Base-by-base conservation (phyloP, 2,329 filamentous ascomycete species). In the Scedosporium dehoogii region DNA sequence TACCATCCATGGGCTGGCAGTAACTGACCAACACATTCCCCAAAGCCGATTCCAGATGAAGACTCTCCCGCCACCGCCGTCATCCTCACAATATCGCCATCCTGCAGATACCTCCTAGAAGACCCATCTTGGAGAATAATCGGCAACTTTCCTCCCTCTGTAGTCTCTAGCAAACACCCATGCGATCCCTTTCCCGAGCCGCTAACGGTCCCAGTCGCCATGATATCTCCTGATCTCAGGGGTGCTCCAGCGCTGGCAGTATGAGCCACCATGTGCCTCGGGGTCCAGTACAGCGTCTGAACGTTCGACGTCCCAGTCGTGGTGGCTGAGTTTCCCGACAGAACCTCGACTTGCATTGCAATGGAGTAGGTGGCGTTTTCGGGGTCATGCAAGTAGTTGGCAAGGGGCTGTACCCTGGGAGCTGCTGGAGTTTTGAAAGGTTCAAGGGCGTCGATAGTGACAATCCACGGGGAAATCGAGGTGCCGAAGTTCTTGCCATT, bases 221-320 rank as follows among this genome's bases (percentile, higher is more conserved):
- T 74, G 53, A 92, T 73, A 70, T 92, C 89, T 48, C 89, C 89
- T 0, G 84, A 79, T 42, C 83, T 80, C 76, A 92, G 79, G 1
- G 84, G 82, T 73, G 89, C 92, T 4, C 89, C 89, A 1, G 85
- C 86, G 61, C 88, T 79, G 1, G 85, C 85, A 71, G 91, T 88
- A 72, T 92, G 89, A 1, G 89, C 82, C 41, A 92, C 74, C 87
- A 91, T 91, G 72, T 92, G 89, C 2, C 86, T 14, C 2, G 59
- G 46, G 3, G 59, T 61, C 59, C 59, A 61, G 59, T 61, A 61
- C 59, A 64, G 79, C 76, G 0, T 76, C 76, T 0, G 73, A 73
- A 33, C 70, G 69, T 61, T 51, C 2, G 59, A 21, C 59, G 4
- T 23, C 16, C 46, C 78, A 1, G 73, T 74, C 59, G 74, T 71